These are phyloP conservation scores for Megacollybia marginata DNA, from an alignment of 768 basidiomycete species.

Conservation along the genomic window DNA sequence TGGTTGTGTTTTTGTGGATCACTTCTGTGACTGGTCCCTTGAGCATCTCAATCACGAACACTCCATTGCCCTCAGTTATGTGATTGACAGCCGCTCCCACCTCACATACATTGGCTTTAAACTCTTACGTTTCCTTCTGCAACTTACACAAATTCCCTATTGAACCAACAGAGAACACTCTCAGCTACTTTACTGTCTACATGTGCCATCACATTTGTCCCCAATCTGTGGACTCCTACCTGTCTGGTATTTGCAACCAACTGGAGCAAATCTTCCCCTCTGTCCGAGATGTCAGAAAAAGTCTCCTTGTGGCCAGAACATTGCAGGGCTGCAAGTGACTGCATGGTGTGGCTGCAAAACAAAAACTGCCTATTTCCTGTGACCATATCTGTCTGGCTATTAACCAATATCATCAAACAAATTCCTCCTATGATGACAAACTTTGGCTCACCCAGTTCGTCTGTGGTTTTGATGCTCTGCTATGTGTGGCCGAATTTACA, in stretches of 20 bases:
- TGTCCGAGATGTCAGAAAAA: slow-evolving; percentile 14
- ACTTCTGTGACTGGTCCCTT: slow-evolving; percentile 27
- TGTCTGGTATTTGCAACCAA: slow-evolving; percentile 31
- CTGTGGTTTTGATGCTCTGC: slow-evolving; percentile 22
- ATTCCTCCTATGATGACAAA: slow-evolving; percentile 13
- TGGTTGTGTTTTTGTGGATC: too few species aligned
- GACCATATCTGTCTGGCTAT: slow-evolving; percentile 8
- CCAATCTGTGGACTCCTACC: slow-evolving; percentile 24
- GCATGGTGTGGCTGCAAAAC: slow-evolving; percentile 7
- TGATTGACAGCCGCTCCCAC: slow-evolving; percentile 14
- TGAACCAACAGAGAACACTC: slow-evolving; percentile 24
- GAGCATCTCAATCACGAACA: slow-evolving; percentile 23
- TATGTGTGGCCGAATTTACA: slow-evolving; percentile 25
- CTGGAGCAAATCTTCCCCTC: slow-evolving; percentile 27
- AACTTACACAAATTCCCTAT: slow-evolving; percentile 17
- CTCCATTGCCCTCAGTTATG: slow-evolving; percentile 13
- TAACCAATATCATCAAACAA: slow-evolving; percentile 1
- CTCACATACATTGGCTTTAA: slow-evolving; percentile 22
- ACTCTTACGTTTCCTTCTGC: slow-evolving; percentile 26
- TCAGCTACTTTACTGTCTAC: slow-evolving; percentile 28
- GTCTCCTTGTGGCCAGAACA: slow-evolving; percentile 18
- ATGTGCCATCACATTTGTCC: slow-evolving; percentile 30
- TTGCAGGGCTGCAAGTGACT: slow-evolving; percentile 22
- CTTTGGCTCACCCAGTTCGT: slow-evolving; percentile 21
- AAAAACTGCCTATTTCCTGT: slow-evolving; percentile 20